Base-by-base conservation (phyloP, 1,284 basidiomycete species). In the Ceratobasidium sp. region DNA sequence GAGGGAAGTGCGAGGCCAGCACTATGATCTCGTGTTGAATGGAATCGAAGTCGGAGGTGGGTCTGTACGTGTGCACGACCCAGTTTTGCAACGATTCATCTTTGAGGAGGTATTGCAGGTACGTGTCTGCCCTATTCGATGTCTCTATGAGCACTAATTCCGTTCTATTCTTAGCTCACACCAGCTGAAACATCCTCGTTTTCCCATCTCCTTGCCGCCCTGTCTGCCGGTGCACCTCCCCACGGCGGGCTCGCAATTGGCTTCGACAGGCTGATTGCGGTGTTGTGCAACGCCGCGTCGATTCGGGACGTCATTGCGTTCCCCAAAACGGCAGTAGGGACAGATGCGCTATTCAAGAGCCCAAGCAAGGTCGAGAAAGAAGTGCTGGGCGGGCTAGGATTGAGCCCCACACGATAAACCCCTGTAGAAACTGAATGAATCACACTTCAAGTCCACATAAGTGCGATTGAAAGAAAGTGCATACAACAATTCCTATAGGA, bases 291-390 rank as follows among this genome's bases (percentile, higher is more conserved):
- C 71, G 85, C 92, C 0, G 83, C 86, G 69, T 91, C 90, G 31
- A 98, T 98, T 73, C 84, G 94, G 70, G 95, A 98, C 77, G 95
- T 98, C 73, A 97, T 98, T 74, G 95, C 95, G 8, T 98, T 98
- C 82, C 95, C 95, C 3, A 98, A 98, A 82, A 91, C 91, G 6
- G 86, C 86, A 25, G 84, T 82, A 50, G 95, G 95, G 13, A 84
- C 86, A n/a, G 95, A 98, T 78, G 86, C 89, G 53, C 85, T 97
- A 34, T 96, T 98, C 83, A 90, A 87, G 78, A 93, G 92, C 77
- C 95, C 95, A 25, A 87, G 91, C 0, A 76, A 85, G 3, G 83
- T 88, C 55, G 76, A 78, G 52, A 78, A 80, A 27, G 84, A 85
- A 34, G 82, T 87, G 35, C 79, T 95, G 54, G 72, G 62, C 43